phyloP scores from a whole-genome alignment of 768 basidiomycete genomes.

The Lepiota venenata region DNA sequence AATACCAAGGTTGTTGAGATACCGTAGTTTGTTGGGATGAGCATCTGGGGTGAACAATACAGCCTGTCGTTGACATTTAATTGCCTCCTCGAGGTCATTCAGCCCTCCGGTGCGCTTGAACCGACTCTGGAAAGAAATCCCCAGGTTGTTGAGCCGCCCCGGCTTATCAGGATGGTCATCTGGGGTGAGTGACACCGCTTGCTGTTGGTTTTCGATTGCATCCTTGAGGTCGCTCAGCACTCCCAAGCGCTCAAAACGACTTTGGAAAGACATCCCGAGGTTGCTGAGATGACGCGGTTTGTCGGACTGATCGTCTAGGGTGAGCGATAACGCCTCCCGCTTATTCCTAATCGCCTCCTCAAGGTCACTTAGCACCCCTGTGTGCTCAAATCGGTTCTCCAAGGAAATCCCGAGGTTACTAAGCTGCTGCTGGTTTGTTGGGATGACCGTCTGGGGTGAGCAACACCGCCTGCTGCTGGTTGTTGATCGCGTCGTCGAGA shows the following conservation, averaged over 20 bases:
- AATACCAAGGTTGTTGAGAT: too few relatives aligned
- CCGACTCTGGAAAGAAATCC: not conserved
- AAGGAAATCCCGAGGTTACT: too few relatives aligned
- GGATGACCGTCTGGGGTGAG: too few relatives aligned
- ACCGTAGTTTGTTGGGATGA: too few relatives aligned
- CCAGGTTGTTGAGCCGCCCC: not conserved
- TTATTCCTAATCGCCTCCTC: not conserved
- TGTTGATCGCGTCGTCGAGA: not conserved
- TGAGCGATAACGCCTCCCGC: not conserved
- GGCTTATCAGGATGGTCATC: not conserved
- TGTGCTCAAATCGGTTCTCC: too few relatives aligned
- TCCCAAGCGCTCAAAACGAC: too few relatives aligned
- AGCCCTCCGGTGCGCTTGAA: not conserved
- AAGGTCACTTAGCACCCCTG: too few relatives aligned
- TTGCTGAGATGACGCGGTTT: too few relatives aligned
- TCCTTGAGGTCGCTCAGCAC: too few relatives aligned
- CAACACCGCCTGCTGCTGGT: not conserved
- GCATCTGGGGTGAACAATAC: not conserved
- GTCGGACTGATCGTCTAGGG: too few relatives aligned
- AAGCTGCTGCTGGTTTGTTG: too few relatives aligned
- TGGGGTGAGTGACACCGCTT: not conserved
- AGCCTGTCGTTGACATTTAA: not conserved
- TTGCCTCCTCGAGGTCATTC: not conserved
- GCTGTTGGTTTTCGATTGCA: not conserved
- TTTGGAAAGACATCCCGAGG: too few relatives aligned